phyloP scores from a whole-genome alignment of 2,329 filamentous ascomycete genomes.

The Cytospora piceae region DNA sequence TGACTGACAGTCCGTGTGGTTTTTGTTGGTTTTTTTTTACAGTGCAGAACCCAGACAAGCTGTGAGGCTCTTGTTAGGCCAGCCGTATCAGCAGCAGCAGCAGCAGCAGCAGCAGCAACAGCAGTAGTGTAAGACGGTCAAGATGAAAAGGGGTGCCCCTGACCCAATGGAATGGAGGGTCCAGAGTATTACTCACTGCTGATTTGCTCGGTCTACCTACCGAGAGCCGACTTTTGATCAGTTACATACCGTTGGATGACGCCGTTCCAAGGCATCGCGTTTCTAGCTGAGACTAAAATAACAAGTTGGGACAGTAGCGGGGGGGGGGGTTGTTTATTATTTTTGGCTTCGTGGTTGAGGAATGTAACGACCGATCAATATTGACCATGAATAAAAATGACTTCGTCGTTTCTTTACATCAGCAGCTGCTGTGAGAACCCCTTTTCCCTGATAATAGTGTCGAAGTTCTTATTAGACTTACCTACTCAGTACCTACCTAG shows the following conservation, averaged over 20 bases:
- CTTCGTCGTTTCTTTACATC: neutral
- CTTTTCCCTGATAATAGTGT: neutral
- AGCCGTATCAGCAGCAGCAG: neutral
- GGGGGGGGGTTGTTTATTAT: neutral
- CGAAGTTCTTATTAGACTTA: neutral
- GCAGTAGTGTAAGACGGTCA: neutral
- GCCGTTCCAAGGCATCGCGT: slow-evolving; percentile 12
- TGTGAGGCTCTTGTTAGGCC: neutral
- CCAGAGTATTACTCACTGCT: slow-evolving; percentile 4
- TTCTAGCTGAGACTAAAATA: slow-evolving; percentile 7
- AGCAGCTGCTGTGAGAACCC: neutral
- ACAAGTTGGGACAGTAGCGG: neutral
- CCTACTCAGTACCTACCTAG: neutral
- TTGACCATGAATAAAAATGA: neutral
- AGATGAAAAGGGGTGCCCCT: slow-evolving; percentile 15
- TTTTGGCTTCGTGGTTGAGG: slow-evolving; percentile 2
- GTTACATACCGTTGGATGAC: slow-evolving; percentile 11
- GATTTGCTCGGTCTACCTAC: slow-evolving; percentile 27
- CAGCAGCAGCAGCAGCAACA: neutral
- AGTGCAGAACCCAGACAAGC: neutral
- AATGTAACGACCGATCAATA: neutral
- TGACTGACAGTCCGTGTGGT: too few relatives aligned
- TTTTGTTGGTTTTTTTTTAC: too few relatives aligned
- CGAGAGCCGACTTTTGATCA: slow-evolving; percentile 23
- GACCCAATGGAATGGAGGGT: slow-evolving; percentile 16